These are phyloP conservation scores for Pseudocercospora ulei DNA, from an alignment of 2,329 filamentous ascomycete genomes.

Conservation along the genomic window DNA sequence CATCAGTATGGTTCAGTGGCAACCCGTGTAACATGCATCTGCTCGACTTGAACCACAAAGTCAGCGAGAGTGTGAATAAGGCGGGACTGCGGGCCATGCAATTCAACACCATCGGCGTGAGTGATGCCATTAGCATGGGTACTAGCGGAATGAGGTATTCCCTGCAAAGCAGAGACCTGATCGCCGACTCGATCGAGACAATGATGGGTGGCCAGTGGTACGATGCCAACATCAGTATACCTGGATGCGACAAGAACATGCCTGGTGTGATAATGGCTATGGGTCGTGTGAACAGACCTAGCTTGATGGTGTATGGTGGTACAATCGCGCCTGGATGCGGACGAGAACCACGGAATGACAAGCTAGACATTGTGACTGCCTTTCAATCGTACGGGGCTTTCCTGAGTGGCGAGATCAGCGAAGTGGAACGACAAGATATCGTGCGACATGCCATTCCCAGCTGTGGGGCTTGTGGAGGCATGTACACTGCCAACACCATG, in stretches of 20 bases:
- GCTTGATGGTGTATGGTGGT: constrained; percentile 95
- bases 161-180: constrained; percentile 80
- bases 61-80: constrained; percentile 61
- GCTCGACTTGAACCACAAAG: constrained; percentile 72
- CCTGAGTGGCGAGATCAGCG: constrained; percentile 79
- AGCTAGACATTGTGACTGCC: constrained; percentile 86
- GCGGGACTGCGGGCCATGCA: constrained; percentile 81
- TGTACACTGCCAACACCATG: constrained; percentile 51
- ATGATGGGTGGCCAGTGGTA: constrained; percentile 99
- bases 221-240: constrained; percentile 91
- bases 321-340: constrained; percentile 88
- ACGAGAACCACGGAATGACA: constrained; percentile 54
- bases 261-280: constrained; percentile 66
- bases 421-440: constrained; percentile 87
- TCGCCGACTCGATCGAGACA: constrained; percentile 96
- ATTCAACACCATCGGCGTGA: constrained; percentile 98
- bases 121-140: constrained; percentile 96
- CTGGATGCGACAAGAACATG: constrained; percentile 99
- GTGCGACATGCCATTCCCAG: constrained; percentile 85
- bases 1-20: constrained; percentile 93
- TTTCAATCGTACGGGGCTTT: constrained; percentile 98
- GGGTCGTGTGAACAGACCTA: constrained; percentile 86
- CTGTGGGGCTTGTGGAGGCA: constrained; percentile 73
- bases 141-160: constrained; percentile 88
- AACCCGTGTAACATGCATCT: constrained; percentile 99